Evolutionary conservation across 1,139 yeast genomes (phyloP), one percentile per base, ranked within the genome.

Genomic region (Pichia sp.): DNA sequence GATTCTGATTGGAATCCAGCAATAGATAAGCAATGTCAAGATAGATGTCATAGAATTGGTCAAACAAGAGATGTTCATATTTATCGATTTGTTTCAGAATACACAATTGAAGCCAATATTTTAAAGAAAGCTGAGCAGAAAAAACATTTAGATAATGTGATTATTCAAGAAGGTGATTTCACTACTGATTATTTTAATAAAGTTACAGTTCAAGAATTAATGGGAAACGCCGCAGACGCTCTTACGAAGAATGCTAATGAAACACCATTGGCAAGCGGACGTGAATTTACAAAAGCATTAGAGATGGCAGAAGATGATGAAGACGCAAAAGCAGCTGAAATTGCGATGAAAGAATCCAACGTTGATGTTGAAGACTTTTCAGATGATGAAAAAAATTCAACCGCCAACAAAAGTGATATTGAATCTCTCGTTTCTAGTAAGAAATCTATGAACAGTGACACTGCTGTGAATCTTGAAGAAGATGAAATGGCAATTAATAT

Each of bases 1-100:
- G 99, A 94, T 67, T 89, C 97, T 2, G 99, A 94, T 69, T 94
- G 99, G 99, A 94, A 94, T 64, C 99, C 99, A 2, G 96, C 97
- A 1, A 94, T 94, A 97, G 99, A 94, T 67, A 88, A 89, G 63
- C 99, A 94, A 67, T 94, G 98, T 70, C 98, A 94, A 67, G 99
- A 94, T 69, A 82, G 99, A 66, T 92, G 98, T 70, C 99, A 94
- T 67, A 84, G 99, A 72, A 94, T 94, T 64, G 99, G 99, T 4
- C 99, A 94, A 65, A 88, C 95, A 28, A 76, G 98, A 58, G 98
- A 94, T 64, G 99, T 94, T 37, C 98, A 94, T 64, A 92, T 94
- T 49, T 94, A 94, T 69, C 74, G 99, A 53, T 86, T 94, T 69
- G 97, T 94, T 33, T 86, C 96, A 28, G 98, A 94, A 68, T 89